Conservation (phyloP, 139 green algal genomes). For the Closterium sp. region DNA sequence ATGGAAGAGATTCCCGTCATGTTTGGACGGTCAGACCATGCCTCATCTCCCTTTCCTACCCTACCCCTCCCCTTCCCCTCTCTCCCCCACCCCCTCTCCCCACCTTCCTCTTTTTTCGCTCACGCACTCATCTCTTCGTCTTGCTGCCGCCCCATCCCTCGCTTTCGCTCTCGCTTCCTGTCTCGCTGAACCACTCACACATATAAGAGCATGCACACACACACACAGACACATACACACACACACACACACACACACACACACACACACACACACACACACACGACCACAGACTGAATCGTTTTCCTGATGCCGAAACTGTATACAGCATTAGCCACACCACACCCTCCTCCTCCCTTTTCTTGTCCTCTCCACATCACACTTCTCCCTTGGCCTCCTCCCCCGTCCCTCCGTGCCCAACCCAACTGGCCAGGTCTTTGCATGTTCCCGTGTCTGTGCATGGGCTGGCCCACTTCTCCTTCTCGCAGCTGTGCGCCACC, state of each 20-base stretch:
- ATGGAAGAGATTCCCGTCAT: constrained; percentile 31
- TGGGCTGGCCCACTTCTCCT: constrained; percentile 18
- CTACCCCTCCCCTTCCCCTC: neutral
- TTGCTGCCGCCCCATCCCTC: neutral
- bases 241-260: too few species aligned
- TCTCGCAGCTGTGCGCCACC: constrained; percentile 22
- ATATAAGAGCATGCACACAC: too few species aligned
- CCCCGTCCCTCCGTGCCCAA: too few species aligned
- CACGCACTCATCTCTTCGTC: neutral
- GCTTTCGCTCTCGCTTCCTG: too few species aligned
- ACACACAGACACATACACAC: too few species aligned
- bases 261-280: too few species aligned
- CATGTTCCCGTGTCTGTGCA: constrained; percentile 1
- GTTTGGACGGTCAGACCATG: constrained; percentile 34
- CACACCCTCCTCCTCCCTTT: too few species aligned
- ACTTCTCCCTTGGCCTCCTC: neutral
- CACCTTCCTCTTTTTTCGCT: neutral
- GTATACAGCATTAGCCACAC: too few species aligned
- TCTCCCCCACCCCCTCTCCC: neutral
- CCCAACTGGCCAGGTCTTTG: neutral
- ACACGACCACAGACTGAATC: too few species aligned
- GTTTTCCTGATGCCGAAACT: too few species aligned
- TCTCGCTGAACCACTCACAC: too few species aligned
- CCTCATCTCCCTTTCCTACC: neutral
- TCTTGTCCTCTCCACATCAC: too few species aligned